Base-by-base conservation (phyloP, 495 filamentous ascomycete genomes). In the Cairneyella variabilis region DNA sequence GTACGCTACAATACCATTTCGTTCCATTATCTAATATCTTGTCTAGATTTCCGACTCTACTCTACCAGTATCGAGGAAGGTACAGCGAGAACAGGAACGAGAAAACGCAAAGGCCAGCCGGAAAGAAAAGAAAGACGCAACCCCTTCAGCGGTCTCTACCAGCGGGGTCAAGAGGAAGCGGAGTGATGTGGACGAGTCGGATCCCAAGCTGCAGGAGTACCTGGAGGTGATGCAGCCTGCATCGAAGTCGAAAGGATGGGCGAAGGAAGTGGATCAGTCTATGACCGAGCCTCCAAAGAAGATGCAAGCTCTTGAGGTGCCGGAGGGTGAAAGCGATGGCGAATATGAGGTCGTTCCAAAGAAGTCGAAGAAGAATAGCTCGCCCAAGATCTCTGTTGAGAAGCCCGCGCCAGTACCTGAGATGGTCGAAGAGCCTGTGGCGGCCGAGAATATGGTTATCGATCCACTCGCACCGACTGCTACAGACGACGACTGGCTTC, bases 401-500 rank as follows among this genome's bases (percentile, higher is more conserved):
- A 34, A 58, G 18, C 10, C 25, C 7, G 30, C 22, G 8, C 11
- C 45, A 28, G 28, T 42, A 26, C 27, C 48, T 7, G 32, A 42
- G 5, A 20, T 42, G 21, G 12, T 22, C 18, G 43, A 25, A 12
- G 18, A 54, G 17, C 27, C 26, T 11, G 25, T 42, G 17, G 2
- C 6, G 3, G 12, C 41, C 10, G 53, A 53, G 14, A 30, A 44
- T 10, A 37, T 46, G 3, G 43, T 44, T 8, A 10, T 48, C 5
- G 51, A 45, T 34, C 23, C 37, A n/a, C 44, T 12, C n/a, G 44
- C 48, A 14, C 36, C 44, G 26, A 52, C 43, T 48, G 74, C 80
- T 18, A 84, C 85, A 10, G 95, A 98, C 65, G 78, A 81, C 40
- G 93, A 99, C 65, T 99, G 93, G 93, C 75, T 96, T 44, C 84